Evolutionary conservation across 1,284 basidiomycete genomes (phyloP).

Genomic region (Cutaneotrichosporon sp.): DNA sequence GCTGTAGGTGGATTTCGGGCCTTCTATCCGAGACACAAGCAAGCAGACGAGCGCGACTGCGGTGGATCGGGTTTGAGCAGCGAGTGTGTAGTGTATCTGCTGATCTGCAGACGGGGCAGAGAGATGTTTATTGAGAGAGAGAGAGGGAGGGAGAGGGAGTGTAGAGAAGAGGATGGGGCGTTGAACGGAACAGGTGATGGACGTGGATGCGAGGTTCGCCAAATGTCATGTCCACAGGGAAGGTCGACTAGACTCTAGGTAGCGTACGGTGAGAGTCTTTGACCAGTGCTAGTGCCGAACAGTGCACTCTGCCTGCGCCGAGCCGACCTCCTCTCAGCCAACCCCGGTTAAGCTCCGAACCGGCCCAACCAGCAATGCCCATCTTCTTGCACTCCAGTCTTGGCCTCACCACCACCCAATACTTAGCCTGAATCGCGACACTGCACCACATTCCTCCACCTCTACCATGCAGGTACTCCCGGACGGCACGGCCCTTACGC

Average conservation of each 20-base stretch:
- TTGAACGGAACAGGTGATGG: neutral
- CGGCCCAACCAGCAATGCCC: neutral
- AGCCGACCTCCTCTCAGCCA: neutral
- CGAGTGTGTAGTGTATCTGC: neutral
- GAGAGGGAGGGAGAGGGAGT: neutral
- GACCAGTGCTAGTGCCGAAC: neutral
- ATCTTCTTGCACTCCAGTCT: no score
- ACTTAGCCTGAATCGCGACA: neutral
- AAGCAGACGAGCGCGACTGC: neutral
- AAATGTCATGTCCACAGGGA: neutral
- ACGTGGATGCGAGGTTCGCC: neutral
- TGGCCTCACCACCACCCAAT: neutral
- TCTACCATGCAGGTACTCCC: no score
- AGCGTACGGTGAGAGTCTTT: no score
- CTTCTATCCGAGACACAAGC: neutral
- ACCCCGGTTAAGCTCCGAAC: constrained; percentile 7
- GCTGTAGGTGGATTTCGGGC: neutral
- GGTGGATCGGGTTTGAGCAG: neutral
- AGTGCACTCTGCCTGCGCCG: neutral
- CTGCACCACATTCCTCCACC: neutral
- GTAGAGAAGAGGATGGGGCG: no score
- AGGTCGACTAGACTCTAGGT: no score
- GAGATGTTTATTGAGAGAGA: neutral
- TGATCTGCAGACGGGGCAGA: neutral
- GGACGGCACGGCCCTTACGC: neutral